A percentile compares a stretch with the other conserved stretches of the same genome.
Evolutionary conservation across 768 basidiomycete species (phyloP).

Genomic region (Macrolepiota dolichaula): DNA sequence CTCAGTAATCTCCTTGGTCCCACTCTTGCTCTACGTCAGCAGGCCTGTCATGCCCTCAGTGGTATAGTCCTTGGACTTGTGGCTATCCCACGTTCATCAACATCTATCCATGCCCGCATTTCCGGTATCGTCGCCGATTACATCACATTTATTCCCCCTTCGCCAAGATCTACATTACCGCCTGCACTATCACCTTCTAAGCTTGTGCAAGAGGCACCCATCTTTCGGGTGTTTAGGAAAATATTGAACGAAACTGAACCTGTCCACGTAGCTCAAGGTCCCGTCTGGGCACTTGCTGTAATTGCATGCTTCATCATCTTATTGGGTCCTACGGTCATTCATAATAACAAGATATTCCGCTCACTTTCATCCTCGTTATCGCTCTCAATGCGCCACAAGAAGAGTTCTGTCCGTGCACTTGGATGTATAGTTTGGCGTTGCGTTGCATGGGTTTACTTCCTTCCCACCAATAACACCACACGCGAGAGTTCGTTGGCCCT

Average conservation of each 20-base stretch:
- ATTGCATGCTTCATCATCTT: constrained; percentile 63
- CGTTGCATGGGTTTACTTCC: constrained; percentile 63
- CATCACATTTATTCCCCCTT: constrained; percentile 33
- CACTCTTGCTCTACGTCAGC: constrained; percentile 60
- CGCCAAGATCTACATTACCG: constrained; percentile 26
- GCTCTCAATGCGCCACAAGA: constrained; percentile 57
- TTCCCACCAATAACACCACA: constrained; percentile 27
- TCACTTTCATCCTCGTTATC: constrained; percentile 48
- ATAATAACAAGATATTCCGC: constrained; percentile 39
- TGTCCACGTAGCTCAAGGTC: constrained; percentile 64
- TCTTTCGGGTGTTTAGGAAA: constrained; percentile 64
- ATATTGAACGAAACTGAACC: constrained; percentile 56
- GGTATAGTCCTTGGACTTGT: constrained; percentile 59
- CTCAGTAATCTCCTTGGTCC: constrained; percentile 61
- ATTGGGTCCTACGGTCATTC: constrained; percentile 53
- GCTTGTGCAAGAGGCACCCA: constrained; percentile 39
- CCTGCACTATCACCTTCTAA: constrained; percentile 25
- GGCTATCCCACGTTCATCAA: constrained; percentile 37
- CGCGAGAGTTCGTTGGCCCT: constrained; percentile 4
- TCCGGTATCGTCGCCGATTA: constrained; percentile 45
- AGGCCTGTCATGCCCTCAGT: constrained; percentile 74
- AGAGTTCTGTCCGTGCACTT: constrained; percentile 60
- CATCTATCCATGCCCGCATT: constrained; percentile 46
- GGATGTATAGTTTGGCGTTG: constrained; percentile 64
- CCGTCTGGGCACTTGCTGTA: constrained; percentile 74